A percentile compares a stretch with the other conserved stretches of the same genome.
Evolutionary conservation across 371 early-diverging fungal species (phyloP).

Genomic region (Umbelopsis sp.): DNA sequence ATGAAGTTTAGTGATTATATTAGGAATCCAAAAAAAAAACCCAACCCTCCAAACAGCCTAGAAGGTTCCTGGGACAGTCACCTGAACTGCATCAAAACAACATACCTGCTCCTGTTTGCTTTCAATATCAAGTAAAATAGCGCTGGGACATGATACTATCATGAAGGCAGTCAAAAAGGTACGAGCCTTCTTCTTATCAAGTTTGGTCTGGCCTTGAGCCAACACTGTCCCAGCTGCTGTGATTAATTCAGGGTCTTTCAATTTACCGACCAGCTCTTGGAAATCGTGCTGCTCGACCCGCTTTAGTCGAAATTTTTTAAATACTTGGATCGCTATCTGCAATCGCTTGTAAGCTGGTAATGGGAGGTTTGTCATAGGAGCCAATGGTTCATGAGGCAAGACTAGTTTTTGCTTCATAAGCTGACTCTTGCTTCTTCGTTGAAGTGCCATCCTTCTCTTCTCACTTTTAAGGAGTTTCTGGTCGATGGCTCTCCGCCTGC

Average conservation of each 20-base stretch:
- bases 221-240: constrained; percentile 35
- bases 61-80: constrained; percentile 18
- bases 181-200: constrained; percentile 52
- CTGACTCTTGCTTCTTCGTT: constrained; percentile 29
- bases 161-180: constrained; percentile 72
- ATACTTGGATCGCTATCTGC: constrained; percentile 34
- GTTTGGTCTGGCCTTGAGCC: constrained; percentile 32
- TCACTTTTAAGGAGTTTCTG: constrained; percentile 6
- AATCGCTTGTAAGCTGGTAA: constrained; percentile 6
- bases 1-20: constrained; percentile 4
- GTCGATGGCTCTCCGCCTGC: constrained; percentile 22
- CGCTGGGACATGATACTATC: constrained; percentile 65
- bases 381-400: background rate
- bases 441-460: constrained; percentile 20
- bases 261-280: constrained; percentile 31
- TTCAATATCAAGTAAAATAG: constrained; percentile 55
- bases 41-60: background rate
- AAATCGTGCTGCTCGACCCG: constrained; percentile 35
- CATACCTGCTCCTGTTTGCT: constrained; percentile 60
- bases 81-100: constrained; percentile 3
- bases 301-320: constrained; percentile 27
- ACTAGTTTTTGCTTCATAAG: constrained; percentile 2
- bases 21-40: background rate
- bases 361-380: background rate
- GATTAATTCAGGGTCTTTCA: constrained; percentile 40